These are phyloP conservation scores for Oryza meridionalis DNA, from an alignment of 176 grass and related monocot genomes.

Conservation along the genomic window DNA sequence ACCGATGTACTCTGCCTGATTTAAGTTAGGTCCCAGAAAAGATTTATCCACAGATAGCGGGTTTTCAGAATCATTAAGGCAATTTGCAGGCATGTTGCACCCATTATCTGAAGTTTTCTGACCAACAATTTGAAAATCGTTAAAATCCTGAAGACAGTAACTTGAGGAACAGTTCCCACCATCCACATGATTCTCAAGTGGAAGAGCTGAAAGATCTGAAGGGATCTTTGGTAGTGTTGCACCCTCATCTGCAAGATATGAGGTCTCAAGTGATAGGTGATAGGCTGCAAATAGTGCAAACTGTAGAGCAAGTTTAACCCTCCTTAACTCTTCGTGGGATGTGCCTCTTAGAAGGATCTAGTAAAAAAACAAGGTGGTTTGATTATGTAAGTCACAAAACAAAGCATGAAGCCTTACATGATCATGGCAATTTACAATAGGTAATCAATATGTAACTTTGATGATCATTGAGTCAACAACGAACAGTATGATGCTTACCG, in stretches of 20 bases:
- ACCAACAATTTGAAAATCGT: conserved; percentile 36
- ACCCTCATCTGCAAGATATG: conserved; percentile 91
- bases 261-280: conserved; percentile 91
- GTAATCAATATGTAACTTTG: conserved; percentile 8
- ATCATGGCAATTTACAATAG: not conserved
- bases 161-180: conserved; percentile 26
- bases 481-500: conserved; percentile 64
- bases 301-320: conserved; percentile 84
- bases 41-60: conserved; percentile 38
- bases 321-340: conserved; percentile 84
- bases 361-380: conserved; percentile 25
- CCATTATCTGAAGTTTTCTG: conserved; percentile 47
- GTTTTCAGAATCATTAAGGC: conserved; percentile 39
- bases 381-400: conserved; percentile 24
- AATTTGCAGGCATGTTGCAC: conserved; percentile 27
- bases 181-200: conserved; percentile 44
- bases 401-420: not conserved
- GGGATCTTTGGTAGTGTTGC: conserved; percentile 75
- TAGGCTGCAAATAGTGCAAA: conserved; percentile 94
- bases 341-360: conserved; percentile 89
- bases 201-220: conserved; percentile 33
- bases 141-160: conserved; percentile 27
- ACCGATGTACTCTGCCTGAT: conserved; percentile 39
- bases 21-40: conserved; percentile 29
- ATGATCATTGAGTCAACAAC: conserved; percentile 6